These are phyloP conservation scores for Spathaspora gorwiae DNA, from an alignment of 805 yeast genomes.

Conservation along the genomic window DNA sequence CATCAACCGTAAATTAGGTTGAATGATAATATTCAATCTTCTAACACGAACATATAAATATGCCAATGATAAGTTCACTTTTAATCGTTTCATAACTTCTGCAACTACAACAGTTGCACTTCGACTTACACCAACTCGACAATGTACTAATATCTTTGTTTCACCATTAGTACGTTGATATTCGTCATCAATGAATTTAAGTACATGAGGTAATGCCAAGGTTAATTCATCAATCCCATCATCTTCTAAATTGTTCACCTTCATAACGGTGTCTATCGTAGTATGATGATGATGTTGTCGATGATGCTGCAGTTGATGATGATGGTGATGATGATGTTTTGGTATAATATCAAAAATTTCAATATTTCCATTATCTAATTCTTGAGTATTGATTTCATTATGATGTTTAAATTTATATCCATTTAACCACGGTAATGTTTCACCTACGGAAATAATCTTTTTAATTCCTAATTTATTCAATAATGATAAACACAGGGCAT, in stretches of 20 bases:
- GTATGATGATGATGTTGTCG: conserved; percentile 5
- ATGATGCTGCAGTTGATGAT: background rate
- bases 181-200: conserved; percentile 55
- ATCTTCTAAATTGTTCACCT: conserved; percentile 73
- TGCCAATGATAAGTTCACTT: conserved; percentile 68
- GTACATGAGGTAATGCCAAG: conserved; percentile 54
- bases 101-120: conserved; percentile 96
- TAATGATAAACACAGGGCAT: conserved; percentile 70
- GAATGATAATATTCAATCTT: conserved; percentile 85
- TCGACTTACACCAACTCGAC: conserved; percentile 93
- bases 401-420: conserved; percentile 24
- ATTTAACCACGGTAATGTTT: conserved; percentile 59
- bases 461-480: conserved; percentile 62
- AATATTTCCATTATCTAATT: conserved; percentile 25
- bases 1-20: conserved; percentile 88
- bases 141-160: conserved; percentile 63
- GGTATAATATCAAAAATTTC: conserved; percentile 27
- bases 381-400: conserved; percentile 19
- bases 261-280: conserved; percentile 47
- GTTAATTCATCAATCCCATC: conserved; percentile 84
- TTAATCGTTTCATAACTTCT: conserved; percentile 78
- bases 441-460: conserved; percentile 84
- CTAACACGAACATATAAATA: conserved; percentile 86
- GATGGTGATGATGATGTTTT: background rate
- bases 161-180: conserved; percentile 19